Evolutionary conservation across 139 green algal species (phyloP).

Genomic region (Zygnema circumcarinatum): DNA sequence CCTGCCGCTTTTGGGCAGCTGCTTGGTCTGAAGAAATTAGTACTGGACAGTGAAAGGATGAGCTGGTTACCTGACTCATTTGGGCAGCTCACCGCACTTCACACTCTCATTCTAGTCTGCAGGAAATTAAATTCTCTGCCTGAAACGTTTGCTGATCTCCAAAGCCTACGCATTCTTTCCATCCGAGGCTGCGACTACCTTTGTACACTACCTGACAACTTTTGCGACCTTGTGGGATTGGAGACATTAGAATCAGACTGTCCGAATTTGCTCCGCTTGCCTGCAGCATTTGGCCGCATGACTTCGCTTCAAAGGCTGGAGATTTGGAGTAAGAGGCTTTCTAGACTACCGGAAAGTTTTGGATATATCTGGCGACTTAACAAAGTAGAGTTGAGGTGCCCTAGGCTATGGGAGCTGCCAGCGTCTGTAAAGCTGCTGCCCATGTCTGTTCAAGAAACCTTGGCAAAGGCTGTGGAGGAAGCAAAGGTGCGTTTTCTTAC

Average conservation of each 20-base stretch:
- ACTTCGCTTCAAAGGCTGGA: conserved; percentile 12
- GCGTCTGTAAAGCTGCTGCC: background rate
- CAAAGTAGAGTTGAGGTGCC: background rate
- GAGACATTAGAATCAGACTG: background rate
- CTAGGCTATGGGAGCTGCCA: background rate
- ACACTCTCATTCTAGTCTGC: conserved; percentile 18
- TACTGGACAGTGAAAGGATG: conserved; percentile 25
- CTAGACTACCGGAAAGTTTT: conserved; percentile 25
- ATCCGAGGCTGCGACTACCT: conserved; percentile 1
- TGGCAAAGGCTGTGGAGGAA: background rate
- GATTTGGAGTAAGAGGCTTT: conserved; percentile 5
- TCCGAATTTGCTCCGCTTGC: conserved; percentile 1
- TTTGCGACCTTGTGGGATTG: conserved; percentile 1
- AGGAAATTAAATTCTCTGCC: conserved; percentile 21
- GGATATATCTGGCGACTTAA: background rate
- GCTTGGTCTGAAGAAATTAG: background rate
- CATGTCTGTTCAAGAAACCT: background rate
- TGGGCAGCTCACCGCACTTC: background rate
- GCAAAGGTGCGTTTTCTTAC: background rate
- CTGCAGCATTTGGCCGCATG: background rate
- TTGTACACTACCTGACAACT: conserved; percentile 7
- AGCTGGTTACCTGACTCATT: conserved; percentile 27
- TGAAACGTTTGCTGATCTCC: conserved; percentile 12
- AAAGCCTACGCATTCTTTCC: background rate
- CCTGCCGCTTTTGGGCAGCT: conserved; percentile 29